Conservation (phyloP, 768 basidiomycete genomes). For the Lactifluus piperatus region DNA sequence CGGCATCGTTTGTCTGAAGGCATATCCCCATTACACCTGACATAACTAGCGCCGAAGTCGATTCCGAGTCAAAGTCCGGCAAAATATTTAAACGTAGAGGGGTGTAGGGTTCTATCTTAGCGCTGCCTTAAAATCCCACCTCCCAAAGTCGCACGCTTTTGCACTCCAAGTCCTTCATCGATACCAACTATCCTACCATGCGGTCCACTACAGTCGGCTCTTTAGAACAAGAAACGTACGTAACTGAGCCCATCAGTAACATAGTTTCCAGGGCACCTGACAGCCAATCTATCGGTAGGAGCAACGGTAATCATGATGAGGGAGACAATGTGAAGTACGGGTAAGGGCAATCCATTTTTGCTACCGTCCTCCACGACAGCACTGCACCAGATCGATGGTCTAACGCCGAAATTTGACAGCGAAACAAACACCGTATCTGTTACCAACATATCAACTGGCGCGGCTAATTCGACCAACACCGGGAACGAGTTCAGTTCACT, state of each 20-base stretch:
- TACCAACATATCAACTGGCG: not conserved
- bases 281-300: not conserved
- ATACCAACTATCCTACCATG: not conserved
- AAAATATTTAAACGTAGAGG: too few relatives aligned
- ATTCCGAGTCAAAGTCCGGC: too few relatives aligned
- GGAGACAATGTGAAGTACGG: not conserved
- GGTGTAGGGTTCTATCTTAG: too few relatives aligned
- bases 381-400: too few relatives aligned
- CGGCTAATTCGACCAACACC: not conserved
- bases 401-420: not conserved
- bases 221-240: not conserved
- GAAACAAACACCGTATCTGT: not conserved
- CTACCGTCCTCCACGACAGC: too few relatives aligned
- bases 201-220: not conserved
- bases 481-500: not conserved
- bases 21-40: too few relatives aligned
- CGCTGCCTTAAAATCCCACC: too few relatives aligned
- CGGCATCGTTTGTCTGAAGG: too few relatives aligned
- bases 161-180: too few relatives aligned
- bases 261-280: not conserved
- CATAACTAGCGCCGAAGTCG: too few relatives aligned
- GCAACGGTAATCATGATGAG: not conserved
- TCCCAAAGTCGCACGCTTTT: too few relatives aligned
- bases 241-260: not conserved
- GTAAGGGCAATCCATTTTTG: not conserved